phyloP scores from a whole-genome alignment of 2,329 filamentous ascomycete species.

The Aspergillus ruber region DNA sequence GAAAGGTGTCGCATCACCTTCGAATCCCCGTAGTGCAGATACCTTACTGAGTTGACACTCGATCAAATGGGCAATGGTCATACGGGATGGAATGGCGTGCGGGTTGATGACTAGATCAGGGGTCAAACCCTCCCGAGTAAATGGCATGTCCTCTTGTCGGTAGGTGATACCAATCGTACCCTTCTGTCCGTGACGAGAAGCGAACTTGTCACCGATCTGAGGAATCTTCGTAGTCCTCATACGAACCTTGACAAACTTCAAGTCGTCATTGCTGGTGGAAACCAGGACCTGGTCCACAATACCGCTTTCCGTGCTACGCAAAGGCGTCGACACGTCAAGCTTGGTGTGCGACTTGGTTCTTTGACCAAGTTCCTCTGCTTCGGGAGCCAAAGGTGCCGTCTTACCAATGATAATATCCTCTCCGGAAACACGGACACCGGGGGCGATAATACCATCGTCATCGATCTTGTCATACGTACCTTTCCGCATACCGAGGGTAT shows the following conservation, averaged over 20 bases:
- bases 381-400: slow-evolving; percentile 87
- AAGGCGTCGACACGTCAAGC: slow-evolving; percentile 88
- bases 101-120: slow-evolving; percentile 99
- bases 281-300: slow-evolving; percentile 91
- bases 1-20: slow-evolving; percentile 96
- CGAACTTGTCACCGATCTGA: slow-evolving; percentile 98
- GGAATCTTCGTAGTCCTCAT: slow-evolving; percentile 97
- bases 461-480: slow-evolving; percentile 97
- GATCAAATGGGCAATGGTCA: slow-evolving; percentile 99
- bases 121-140: slow-evolving; percentile 81
- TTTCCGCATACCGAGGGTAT: slow-evolving; percentile 87
- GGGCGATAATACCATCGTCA: slow-evolving; percentile 88
- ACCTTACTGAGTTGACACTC: slow-evolving; percentile 98
- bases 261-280: slow-evolving; percentile 88
- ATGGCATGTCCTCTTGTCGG: slow-evolving; percentile 97
- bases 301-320: slow-evolving; percentile 92
- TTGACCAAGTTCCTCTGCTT: slow-evolving; percentile 89
- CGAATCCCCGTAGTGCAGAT: slow-evolving; percentile 82
- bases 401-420: slow-evolving; percentile 99
- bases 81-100: slow-evolving; percentile 98
- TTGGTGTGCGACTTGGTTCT: slow-evolving; percentile 85
- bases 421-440: slow-evolving; percentile 88
- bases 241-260: slow-evolving; percentile 94
- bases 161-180: slow-evolving; percentile 99
- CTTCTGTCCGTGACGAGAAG: slow-evolving; percentile 97